Base-by-base conservation (phyloP, 345 rosid genomes). In the Melaleuca quinquenervia region DNA sequence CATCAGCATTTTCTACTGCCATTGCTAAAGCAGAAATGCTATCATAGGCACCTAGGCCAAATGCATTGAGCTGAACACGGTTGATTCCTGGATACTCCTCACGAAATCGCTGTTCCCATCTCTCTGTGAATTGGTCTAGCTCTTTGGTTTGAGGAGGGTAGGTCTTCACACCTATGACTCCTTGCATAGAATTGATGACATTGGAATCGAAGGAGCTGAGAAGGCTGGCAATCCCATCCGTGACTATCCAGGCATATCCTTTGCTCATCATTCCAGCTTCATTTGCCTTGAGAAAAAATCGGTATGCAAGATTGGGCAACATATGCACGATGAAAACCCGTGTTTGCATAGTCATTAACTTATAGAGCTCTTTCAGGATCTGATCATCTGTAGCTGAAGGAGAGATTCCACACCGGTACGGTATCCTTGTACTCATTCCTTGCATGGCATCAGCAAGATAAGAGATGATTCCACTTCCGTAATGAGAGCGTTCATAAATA, bases 171-270 rank as follows among this genome's bases (percentile, higher is more conserved):
- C 93, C 93, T 82, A 90, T 36, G 22, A 88, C 93, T 13, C 93
- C 93, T 56, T 91, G 91, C 88, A 91, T 90, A 8, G 91, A 85
- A 74, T 89, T 88, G 52, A 86, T 32, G 21, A 75, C 86, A 0
- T 51, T 0, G n/a, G 85, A 48, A 41, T 27, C 85, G 49, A 87
- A 14, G 1, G 85, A 54, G 8, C 24, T 45, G 76, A 88, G 78
- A 29, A 75, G 50, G 82, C 84, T 55, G 5, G 88, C 70, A 29
- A 89, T 83, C 44, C 89, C 93, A 27, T 87, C 86, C 2, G 87
- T 90, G 11, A 88, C 52, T 13, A 95, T 86, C 96, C 98, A 95
- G 20, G 88, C 94, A 56, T 91, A 94, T 6, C 96, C 96, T 45
- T 88, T 82, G 3, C 86, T 74, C 95, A 95, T 92, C 95, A 95